These are phyloP conservation scores for Tothia fuscella DNA, from an alignment of 2,329 filamentous ascomycete genomes.

Conservation along the genomic window DNA sequence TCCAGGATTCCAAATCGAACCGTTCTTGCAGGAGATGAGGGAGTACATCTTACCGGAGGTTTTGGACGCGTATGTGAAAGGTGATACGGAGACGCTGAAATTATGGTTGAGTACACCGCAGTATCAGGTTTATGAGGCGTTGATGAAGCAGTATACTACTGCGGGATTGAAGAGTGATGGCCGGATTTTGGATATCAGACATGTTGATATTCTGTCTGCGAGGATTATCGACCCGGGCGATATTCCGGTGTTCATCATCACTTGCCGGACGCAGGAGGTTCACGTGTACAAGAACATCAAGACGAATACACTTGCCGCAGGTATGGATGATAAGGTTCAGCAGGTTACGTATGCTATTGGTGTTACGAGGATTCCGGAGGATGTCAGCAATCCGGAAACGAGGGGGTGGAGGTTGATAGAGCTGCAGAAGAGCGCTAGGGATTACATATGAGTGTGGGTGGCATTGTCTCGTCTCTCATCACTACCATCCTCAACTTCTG, in stretches of 20 bases:
- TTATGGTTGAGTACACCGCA: constrained; percentile 94
- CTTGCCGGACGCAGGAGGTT: constrained; percentile 91
- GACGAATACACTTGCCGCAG: constrained; percentile 76
- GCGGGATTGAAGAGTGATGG: constrained; percentile 91
- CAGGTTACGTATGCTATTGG: constrained; percentile 97
- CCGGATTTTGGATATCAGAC: constrained; percentile 85
- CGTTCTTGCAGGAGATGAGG: constrained; percentile 87
- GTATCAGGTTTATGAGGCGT: constrained; percentile 91
- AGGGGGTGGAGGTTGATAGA: constrained; percentile 95
- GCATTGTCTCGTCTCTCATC: no score
- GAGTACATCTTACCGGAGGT: constrained; percentile 98
- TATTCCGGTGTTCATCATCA: constrained; percentile 93
- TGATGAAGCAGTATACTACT: constrained; percentile 91
- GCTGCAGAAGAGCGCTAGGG: constrained; percentile 93
- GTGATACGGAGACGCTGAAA: constrained; percentile 79
- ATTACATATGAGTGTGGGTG: constrained; percentile 59
- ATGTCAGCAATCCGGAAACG: constrained; percentile 94
- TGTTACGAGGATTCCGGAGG: constrained; percentile 83
- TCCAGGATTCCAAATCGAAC: constrained; percentile 85
- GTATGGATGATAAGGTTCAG: constrained; percentile 98
- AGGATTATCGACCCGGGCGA: constrained; percentile 76
- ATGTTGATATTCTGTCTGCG: constrained; percentile 77
- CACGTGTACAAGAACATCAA: constrained; percentile 94
- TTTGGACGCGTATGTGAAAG: constrained; percentile 95
- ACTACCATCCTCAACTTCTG: no score